Base-by-base conservation (phyloP, 2,329 filamentous ascomycete species). In the Aspergillus fijiensis region DNA sequence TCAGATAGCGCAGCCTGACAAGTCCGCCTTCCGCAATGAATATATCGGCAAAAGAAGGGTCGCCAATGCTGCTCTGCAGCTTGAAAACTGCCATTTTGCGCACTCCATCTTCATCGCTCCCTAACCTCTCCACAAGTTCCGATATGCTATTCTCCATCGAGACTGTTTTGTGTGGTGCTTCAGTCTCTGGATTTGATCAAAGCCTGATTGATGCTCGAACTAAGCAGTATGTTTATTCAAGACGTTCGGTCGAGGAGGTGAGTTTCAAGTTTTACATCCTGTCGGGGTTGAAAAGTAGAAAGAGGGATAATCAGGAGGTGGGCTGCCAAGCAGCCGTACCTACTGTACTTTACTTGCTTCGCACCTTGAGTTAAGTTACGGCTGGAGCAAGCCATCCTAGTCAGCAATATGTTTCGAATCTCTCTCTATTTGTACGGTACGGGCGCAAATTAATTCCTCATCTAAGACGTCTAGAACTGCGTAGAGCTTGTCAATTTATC, bases 41-140 rank as follows among this genome's bases (percentile, higher is more conserved):
- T 69, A 96, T 88, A 76, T 98, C 95, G 70, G 95, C 95, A 76
- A 98, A 98, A 54, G 92, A 90, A 27, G 94, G 94, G 78, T 99
- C 95, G 74, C 93, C 94, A 77, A 99, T 96, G 63, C 91, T 92
- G 65, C 86, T 89, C 78, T 99, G 95, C 66, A 99, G 87, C 80
- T 97, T 97, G 85, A 99, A 99, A 62, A 96, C 95, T 62, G 95
- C 95, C 91, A 98, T 97, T 78, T 99, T 99, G 72, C 93, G 91
- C 68, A 91, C 89, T 59, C 91, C 93, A 82, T 99, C 95, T 78
- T 96, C 85, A 59, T 86, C 83, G 67, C 84, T 85, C 49, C 82
- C 80, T 60, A 89, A 78, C 55, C 84, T 81, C 63, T 82, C 80
- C 61, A 88, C 83, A 65, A 87, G 77, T 66, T 86, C 84, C 51